These are phyloP conservation scores for Dothistroma septosporum DNA, from an alignment of 2,329 filamentous ascomycete genomes.

Conservation along the genomic window DNA sequence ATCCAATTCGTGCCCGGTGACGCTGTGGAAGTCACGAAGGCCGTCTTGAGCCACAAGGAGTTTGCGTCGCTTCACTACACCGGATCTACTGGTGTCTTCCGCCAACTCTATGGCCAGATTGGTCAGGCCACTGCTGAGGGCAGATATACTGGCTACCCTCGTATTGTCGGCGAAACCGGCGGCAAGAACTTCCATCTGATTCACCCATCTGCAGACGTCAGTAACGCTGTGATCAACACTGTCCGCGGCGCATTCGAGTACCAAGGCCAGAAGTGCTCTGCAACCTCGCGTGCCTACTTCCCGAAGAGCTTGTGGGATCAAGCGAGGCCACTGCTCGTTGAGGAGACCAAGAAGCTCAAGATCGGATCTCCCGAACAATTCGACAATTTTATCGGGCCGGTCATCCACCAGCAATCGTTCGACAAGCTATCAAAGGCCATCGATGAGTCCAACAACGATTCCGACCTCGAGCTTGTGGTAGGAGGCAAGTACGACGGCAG, in stretches of 20 bases:
- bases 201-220: slow-evolving; percentile 70
- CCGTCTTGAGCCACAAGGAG: slow-evolving; percentile 69
- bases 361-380: slow-evolving; percentile 67
- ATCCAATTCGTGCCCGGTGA: slow-evolving; percentile 93
- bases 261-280: slow-evolving; percentile 88
- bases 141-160: slow-evolving; percentile 78
- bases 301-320: slow-evolving; percentile 69
- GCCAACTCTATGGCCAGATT: slow-evolving; percentile 81
- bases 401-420: slow-evolving; percentile 79
- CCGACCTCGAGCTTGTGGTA: slow-evolving; percentile 65
- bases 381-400: slow-evolving; percentile 78
- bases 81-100: slow-evolving; percentile 87
- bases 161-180: slow-evolving; percentile 85
- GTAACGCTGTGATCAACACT: slow-evolving; percentile 76
- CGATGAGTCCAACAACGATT: slow-evolving; percentile 72
- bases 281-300: slow-evolving; percentile 75
- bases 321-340: slow-evolving; percentile 63
- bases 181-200: slow-evolving; percentile 92
- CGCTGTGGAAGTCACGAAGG: slow-evolving; percentile 75
- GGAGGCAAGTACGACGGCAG: slow-evolving; percentile 74
- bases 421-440: slow-evolving; percentile 74
- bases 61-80: slow-evolving; percentile 95
- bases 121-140: slow-evolving; percentile 75
- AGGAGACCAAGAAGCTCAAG: slow-evolving; percentile 66
- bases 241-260: slow-evolving; percentile 86